phyloP scores from a whole-genome alignment of 2,329 filamentous ascomycete species.

The Fusarium denticulatum region DNA sequence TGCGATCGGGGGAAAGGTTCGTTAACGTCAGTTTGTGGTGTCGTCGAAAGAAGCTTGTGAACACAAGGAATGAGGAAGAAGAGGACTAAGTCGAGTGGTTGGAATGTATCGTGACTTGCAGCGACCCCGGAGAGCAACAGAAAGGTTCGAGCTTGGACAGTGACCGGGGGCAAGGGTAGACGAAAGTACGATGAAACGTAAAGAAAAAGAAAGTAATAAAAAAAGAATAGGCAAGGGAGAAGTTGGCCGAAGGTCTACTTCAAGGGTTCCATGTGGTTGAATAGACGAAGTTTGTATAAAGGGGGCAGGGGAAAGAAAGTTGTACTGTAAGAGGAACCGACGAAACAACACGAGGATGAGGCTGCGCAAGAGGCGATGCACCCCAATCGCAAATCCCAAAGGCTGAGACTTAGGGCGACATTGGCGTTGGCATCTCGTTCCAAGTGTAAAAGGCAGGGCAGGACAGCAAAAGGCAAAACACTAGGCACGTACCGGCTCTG shows the following conservation, averaged over 20 bases:
- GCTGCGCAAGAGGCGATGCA: conserved; percentile 24
- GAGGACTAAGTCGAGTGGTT: conserved; percentile 37
- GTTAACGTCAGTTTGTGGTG: conserved; percentile 32
- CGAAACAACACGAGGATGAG: conserved; percentile 21
- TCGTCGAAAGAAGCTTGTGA: conserved; percentile 11
- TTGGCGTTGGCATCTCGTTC: conserved; percentile 3
- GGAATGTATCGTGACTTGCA: conserved; percentile 41
- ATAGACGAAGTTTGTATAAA: conserved; percentile 25
- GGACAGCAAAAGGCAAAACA: conserved; percentile 10
- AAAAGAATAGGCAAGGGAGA: conserved; percentile 25
- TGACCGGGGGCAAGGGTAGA: conserved; percentile 33
- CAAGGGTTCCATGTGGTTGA: conserved; percentile 22
- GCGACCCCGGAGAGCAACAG: conserved; percentile 23
- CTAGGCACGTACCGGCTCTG: conserved; percentile 65
- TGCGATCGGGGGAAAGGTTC: conserved; percentile 50
- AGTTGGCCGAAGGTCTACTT: conserved; percentile 11
- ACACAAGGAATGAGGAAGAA: conserved; percentile 30
- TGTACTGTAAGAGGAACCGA: conserved; percentile 17
- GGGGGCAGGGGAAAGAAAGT: conserved; percentile 21
- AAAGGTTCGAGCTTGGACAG: conserved; percentile 33
- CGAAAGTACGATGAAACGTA: conserved; percentile 35
- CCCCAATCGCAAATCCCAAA: conserved; percentile 10
- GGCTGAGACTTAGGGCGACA: conserved; percentile 11
- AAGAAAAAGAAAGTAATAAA: conserved; percentile 32
- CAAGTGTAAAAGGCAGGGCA: conserved; percentile 13